A percentile compares a stretch with the other conserved stretches of the same genome.
Conservation (phyloP, 1,284 basidiomycete genomes). For the Irpex sp. region DNA sequence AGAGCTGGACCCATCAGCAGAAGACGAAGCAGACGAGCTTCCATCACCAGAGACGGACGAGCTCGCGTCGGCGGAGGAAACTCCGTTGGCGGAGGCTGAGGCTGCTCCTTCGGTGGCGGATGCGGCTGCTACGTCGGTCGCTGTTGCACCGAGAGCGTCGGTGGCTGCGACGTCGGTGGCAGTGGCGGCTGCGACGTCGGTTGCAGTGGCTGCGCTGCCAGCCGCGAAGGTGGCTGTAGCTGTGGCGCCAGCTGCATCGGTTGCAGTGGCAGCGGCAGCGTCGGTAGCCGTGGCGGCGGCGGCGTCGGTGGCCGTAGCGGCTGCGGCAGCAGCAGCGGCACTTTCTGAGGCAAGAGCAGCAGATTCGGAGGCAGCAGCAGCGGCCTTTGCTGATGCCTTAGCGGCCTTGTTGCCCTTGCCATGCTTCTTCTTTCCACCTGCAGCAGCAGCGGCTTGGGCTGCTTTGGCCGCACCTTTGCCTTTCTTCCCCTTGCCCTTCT, state of each 20-base stretch:
- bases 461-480: not conserved
- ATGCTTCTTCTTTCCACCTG: not conserved
- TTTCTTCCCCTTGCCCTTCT: not conserved
- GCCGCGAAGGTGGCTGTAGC: not conserved
- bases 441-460: not conserved
- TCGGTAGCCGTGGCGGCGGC: not conserved
- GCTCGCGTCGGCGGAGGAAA: not conserved
- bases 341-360: not conserved
- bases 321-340: not conserved
- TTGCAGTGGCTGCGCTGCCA: not conserved
- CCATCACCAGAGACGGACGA: not conserved
- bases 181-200: not conserved
- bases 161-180: not conserved
- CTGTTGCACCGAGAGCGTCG: not conserved
- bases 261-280: not conserved
- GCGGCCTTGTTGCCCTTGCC: not conserved
- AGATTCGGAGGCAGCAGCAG: not conserved
- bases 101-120: not conserved
- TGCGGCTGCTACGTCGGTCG: not conserved
- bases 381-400: not conserved
- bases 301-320: not conserved
- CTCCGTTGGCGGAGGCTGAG: not conserved
- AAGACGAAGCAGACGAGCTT: not conserved
- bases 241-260: not conserved
- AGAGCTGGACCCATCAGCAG: not conserved